Evolutionary conservation across 148 eudicot species (phyloP).

Genomic region (Polygonum aviculare): DNA sequence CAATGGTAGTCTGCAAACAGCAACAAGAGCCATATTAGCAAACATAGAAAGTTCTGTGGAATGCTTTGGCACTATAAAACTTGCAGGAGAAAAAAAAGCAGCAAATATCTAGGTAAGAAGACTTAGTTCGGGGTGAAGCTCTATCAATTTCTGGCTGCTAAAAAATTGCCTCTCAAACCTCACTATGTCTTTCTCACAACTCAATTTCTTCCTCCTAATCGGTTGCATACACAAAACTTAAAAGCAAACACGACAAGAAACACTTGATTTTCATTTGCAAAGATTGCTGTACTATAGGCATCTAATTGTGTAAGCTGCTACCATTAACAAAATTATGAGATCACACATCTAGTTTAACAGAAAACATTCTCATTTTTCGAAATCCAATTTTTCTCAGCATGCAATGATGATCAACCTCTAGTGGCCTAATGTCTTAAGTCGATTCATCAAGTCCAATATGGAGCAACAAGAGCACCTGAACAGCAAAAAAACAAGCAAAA

Average conservation of each 20-base stretch:
- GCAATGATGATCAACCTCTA: background rate
- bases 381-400: background rate
- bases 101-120: background rate
- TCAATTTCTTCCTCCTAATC: background rate
- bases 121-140: background rate
- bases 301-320: background rate
- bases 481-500: background rate
- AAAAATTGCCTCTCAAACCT: background rate
- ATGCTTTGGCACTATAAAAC: background rate
- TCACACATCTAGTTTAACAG: background rate
- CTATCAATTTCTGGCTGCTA: background rate
- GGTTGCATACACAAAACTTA: background rate
- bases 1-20: constrained; percentile 62
- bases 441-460: background rate
- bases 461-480: background rate
- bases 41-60: background rate
- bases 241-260: background rate
- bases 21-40: constrained; percentile 9
- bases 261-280: background rate
- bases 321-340: background rate
- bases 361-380: background rate
- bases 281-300: background rate
- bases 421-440: background rate
- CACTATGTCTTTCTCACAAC: background rate
- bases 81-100: background rate